phyloP scores from a whole-genome alignment of 345 rosid species.

The Gossypium turneri region DNA sequence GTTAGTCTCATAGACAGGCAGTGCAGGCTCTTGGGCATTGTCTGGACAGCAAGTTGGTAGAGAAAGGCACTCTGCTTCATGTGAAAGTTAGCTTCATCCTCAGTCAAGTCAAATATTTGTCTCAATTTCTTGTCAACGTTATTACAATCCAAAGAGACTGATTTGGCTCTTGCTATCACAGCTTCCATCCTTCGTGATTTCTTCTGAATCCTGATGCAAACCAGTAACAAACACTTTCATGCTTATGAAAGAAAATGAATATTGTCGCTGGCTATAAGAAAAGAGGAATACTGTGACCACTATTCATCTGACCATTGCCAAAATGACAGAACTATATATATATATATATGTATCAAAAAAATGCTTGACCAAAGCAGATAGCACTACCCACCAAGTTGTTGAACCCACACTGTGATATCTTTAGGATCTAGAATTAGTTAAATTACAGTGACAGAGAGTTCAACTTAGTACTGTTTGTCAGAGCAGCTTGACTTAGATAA shows the following conservation, averaged over 20 bases:
- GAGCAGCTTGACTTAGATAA: not conserved
- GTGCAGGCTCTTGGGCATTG: constrained; percentile 94
- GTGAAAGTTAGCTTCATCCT: constrained; percentile 90
- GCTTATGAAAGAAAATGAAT: constrained; percentile 1
- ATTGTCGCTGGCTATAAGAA: not conserved
- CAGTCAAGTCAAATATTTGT: constrained; percentile 85
- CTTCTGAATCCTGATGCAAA: constrained; percentile 54
- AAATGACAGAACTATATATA: not conserved
- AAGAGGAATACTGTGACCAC: not conserved
- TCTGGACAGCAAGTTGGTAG: constrained; percentile 86
- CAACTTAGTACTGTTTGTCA: not conserved
- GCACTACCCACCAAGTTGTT: not conserved
- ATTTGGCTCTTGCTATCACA: constrained; percentile 67
- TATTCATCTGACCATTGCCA: constrained; percentile 6
- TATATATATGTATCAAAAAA: not conserved
- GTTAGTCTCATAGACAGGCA: constrained; percentile 92
- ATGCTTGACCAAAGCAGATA: not conserved
- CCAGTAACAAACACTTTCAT: constrained; percentile 14
- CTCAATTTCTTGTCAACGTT: constrained; percentile 92
- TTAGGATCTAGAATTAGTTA: not conserved
- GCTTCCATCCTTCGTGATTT: constrained; percentile 63
- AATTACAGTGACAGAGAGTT: not conserved
- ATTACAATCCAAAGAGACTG: constrained; percentile 68
- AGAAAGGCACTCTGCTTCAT: constrained; percentile 76
- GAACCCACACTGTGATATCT: not conserved